These are phyloP conservation scores for Pseudomicrostroma phylloplanum DNA, from an alignment of 1,284 basidiomycete species.

Conservation along the genomic window DNA sequence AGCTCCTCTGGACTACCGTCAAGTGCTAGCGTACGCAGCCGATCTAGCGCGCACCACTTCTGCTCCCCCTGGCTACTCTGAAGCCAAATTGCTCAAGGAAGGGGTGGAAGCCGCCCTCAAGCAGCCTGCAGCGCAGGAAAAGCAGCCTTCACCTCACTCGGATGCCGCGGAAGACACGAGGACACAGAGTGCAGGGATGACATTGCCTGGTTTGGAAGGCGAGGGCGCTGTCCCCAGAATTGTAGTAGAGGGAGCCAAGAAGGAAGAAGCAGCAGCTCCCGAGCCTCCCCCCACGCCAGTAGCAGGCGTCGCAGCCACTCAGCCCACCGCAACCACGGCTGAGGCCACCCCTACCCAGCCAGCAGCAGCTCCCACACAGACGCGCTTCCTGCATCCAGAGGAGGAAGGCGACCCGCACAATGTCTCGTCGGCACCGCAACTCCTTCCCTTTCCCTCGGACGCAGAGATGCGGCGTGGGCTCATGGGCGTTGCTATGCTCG, in stretches of 20 bases:
- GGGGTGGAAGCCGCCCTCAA: background rate
- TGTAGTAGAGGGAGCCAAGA: background rate
- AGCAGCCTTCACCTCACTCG: background rate
- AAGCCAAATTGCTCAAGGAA: background rate
- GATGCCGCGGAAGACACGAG: background rate
- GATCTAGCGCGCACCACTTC: constrained; percentile 4
- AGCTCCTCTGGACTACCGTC: background rate
- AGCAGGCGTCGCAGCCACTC: background rate
- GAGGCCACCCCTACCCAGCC: background rate
- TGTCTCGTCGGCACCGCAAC: background rate
- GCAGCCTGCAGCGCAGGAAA: background rate
- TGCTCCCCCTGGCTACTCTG: constrained; percentile 3
- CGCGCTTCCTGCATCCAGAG: background rate
- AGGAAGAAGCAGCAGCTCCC: background rate
- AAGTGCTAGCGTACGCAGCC: constrained; percentile 4
- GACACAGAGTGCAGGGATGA: background rate
- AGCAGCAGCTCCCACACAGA: background rate
- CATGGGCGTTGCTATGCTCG: constrained; percentile 5
- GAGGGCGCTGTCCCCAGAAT: background rate
- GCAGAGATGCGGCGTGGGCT: constrained; percentile 5
- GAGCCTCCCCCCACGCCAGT: background rate
- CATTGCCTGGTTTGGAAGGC: background rate
- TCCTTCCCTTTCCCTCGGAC: constrained; percentile 2
- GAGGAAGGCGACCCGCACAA: background rate
- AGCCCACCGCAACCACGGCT: background rate